These are phyloP conservation scores for Citeromyces matritensis DNA, from an alignment of 805 yeast species.

Conservation along the genomic window DNA sequence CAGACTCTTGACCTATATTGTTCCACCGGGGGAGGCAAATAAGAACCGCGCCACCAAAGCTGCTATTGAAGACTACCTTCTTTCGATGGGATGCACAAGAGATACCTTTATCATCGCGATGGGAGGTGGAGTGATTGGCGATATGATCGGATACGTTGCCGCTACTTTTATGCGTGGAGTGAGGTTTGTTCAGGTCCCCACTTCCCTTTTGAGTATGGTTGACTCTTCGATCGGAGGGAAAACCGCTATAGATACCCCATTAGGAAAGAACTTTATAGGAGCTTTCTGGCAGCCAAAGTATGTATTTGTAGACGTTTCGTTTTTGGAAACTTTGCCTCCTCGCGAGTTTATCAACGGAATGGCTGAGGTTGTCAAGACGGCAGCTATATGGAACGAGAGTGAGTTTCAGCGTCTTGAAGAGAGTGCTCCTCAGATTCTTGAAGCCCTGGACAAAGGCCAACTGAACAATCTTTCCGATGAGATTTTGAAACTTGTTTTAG, in stretches of 20 bases:
- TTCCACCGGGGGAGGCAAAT: constrained; percentile 88
- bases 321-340: constrained; percentile 76
- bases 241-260: constrained; percentile 93
- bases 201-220: constrained; percentile 90
- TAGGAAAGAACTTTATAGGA: constrained; percentile 92
- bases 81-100: constrained; percentile 79
- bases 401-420: constrained; percentile 80
- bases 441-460: constrained; percentile 38
- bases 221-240: constrained; percentile 98
- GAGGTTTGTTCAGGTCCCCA: constrained; percentile 85
- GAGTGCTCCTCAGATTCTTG: constrained; percentile 54
- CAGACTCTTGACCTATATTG: constrained; percentile 57
- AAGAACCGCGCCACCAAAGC: constrained; percentile 86
- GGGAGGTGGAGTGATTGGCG: constrained; percentile 98
- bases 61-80: constrained; percentile 78
- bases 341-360: constrained; percentile 95
- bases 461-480: constrained; percentile 58
- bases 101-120: constrained; percentile 90
- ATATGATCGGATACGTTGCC: constrained; percentile 98
- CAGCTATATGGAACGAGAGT: constrained; percentile 89
- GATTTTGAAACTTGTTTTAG: constrained; percentile 64
- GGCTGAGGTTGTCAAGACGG: constrained; percentile 97
- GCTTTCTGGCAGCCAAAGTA: constrained; percentile 94
- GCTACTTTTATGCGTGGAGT: constrained; percentile 99
- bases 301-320: constrained; percentile 77